Conservation (phyloP, 352 stramenopile genomes). For the Globisporangium recalcitrans region DNA sequence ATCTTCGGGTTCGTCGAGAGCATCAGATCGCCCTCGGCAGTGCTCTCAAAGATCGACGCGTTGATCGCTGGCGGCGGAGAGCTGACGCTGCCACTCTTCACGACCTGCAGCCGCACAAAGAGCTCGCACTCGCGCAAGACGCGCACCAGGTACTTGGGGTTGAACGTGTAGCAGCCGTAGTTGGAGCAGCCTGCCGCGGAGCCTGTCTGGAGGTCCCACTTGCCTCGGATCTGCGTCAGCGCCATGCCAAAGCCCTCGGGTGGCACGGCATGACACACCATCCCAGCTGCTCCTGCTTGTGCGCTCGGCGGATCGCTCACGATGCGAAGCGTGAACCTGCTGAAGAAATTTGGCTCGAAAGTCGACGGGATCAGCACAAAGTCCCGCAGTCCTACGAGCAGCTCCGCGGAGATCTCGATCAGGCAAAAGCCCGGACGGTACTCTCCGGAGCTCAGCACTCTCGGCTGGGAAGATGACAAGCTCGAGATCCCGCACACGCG, state of each 20-base stretch:
- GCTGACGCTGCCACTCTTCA: slow-evolving; percentile 12
- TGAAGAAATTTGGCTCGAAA: slow-evolving; percentile 41
- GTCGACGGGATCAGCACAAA: slow-evolving; percentile 74
- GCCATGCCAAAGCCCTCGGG: slow-evolving; percentile 55
- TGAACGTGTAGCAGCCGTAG: slow-evolving; percentile 81
- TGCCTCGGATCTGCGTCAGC: slow-evolving; percentile 28
- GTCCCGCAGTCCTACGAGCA: slow-evolving; percentile 26
- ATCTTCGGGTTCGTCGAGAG: slow-evolving; percentile 57
- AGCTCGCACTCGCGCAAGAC: slow-evolving; percentile 44
- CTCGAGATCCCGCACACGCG: slow-evolving; percentile 43
- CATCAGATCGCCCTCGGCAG: slow-evolving; percentile 43
- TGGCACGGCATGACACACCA: slow-evolving; percentile 32
- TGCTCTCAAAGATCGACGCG: slow-evolving; percentile 67
- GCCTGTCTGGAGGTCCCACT: slow-evolving; percentile 49
- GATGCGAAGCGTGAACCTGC: slow-evolving; percentile 51
- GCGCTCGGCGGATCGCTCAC: slow-evolving; percentile 50
- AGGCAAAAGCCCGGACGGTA: slow-evolving; percentile 79
- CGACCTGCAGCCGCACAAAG: slow-evolving; percentile 46
- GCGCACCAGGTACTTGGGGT: slow-evolving; percentile 70
- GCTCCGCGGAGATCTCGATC: slow-evolving; percentile 37
- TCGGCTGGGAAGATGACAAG: slow-evolving; percentile 15
- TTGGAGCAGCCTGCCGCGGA: slow-evolving; percentile 69
- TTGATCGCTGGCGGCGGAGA: slow-evolving; percentile 48
- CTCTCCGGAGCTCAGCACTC: slow-evolving; percentile 62
- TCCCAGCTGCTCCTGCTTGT: slow-evolving; percentile 12